Evolutionary conservation across 2,329 filamentous ascomycete species (phyloP), one percentile per base, ranked within the genome.

Genomic region (Penicillium nordicum): DNA sequence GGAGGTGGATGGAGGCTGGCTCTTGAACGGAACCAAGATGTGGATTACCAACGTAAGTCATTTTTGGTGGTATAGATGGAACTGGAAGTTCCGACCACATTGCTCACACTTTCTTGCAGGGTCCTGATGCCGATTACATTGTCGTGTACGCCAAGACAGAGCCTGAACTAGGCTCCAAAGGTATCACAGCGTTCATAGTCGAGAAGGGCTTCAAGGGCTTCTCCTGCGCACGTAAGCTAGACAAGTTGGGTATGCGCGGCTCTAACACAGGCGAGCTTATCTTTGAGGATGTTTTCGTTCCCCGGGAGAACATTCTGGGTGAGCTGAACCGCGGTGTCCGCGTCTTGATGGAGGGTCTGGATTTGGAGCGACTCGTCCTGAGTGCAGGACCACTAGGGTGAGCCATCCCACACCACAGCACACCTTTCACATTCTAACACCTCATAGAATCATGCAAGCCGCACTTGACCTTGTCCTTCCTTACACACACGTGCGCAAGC

Each of bases 171-270:
- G 91, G 80, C 1, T 90, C 88, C 62, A 96, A 93, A 77, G 94
- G 94, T 55, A 96, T 99, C 73, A 96, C 93, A 0, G 93, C 93
- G 8, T 97, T 97, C 77, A 82, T 99, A 34, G 89, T 97, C 38
- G 88, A 95, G 65, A 82, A 80, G 53, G 68, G 74, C 10, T 79
- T 82, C 36, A 76, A 85, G 37, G 93, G 94, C 42, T 97, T 97
- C 79, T 88, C 86, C 61, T 92, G 91, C 67, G 86, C 91, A 7
- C 83, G 90, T 60, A 97, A 97, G 77, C 85, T 97, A 18, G 93
- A 97, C 80, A 97, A 99, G 79, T 88, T 99, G 74, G 94, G 94
- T 64, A 99, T 99, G 94, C 85, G 94, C 55, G 94, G 94, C 57
- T 94, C 89, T 65, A 97, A 97, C 76, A 97, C 94, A 0, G 94